phyloP scores from a whole-genome alignment of 1,139 yeast genomes.

The Meyerozyma smithsonii region DNA sequence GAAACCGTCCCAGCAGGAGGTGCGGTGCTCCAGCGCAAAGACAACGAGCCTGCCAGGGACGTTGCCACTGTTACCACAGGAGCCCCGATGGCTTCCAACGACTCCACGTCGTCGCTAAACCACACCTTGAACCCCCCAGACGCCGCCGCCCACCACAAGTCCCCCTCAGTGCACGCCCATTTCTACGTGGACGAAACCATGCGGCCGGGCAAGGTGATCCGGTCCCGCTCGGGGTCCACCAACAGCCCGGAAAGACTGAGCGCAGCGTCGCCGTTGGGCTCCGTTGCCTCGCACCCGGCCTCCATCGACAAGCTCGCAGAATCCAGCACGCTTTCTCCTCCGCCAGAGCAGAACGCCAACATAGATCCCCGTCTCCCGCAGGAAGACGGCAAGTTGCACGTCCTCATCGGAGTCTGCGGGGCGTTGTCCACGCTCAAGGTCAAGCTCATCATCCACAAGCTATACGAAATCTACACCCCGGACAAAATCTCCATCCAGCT shows the following conservation, averaged over 20 bases:
- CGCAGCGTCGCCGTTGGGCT: not conserved
- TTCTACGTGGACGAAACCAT: conserved; percentile 69
- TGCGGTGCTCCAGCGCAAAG: conserved; percentile 37
- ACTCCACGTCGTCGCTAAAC: not conserved
- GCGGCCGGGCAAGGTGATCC: conserved; percentile 38
- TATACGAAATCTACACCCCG: conserved; percentile 73
- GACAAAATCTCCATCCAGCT: conserved; percentile 76
- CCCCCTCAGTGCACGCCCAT: conserved; percentile 74
- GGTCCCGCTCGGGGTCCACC: conserved; percentile 41
- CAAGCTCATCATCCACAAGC: conserved; percentile 65
- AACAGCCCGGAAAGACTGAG: conserved; percentile 17
- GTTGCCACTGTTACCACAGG: not conserved
- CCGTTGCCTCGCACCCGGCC: conserved; percentile 4
- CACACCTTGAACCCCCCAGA: not conserved
- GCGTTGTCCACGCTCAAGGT: conserved; percentile 77
- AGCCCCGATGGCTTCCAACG: not conserved
- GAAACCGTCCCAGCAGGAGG: conserved; percentile 51
- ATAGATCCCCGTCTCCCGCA: conserved; percentile 80
- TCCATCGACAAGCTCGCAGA: conserved; percentile 2
- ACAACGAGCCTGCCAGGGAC: conserved; percentile 16
- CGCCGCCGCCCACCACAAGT: conserved; percentile 40
- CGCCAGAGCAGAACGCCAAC: conserved; percentile 45
- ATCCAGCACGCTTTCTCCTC: conserved; percentile 1
- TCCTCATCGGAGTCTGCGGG: conserved; percentile 87
- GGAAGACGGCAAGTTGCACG: conserved; percentile 87